A percentile compares a stretch with the other conserved stretches of the same genome.
These are phyloP conservation scores for Hyaloraphidium curvatum DNA, from an alignment of 192 early-diverging fungal species.

Conservation along the genomic window DNA sequence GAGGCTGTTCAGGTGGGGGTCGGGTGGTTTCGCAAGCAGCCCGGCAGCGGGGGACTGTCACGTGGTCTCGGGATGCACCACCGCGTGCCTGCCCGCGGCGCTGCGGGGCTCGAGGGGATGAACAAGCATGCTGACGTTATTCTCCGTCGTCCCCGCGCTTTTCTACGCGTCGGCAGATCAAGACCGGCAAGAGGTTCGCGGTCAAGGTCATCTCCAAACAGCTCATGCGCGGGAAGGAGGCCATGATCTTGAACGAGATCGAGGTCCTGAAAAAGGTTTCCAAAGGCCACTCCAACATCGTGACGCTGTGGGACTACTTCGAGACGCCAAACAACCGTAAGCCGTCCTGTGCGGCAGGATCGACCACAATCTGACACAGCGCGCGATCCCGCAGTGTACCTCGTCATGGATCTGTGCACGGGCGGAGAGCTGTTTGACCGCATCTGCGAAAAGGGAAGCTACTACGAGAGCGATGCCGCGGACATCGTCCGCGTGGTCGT, in stretches of 20 bases:
- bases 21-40: no score
- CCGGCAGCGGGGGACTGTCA: no score
- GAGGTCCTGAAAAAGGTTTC: slow-evolving; percentile 44
- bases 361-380: no score
- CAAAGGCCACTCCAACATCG: slow-evolving; percentile 46
- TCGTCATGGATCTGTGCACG: slow-evolving; percentile 8
- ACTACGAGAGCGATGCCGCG: slow-evolving; percentile 30
- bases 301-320: slow-evolving; percentile 59
- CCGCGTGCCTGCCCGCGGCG: not conserved
- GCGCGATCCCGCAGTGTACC: not conserved
- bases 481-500: slow-evolving; percentile 5
- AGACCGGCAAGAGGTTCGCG: slow-evolving; percentile 48
- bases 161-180: slow-evolving; percentile 19
- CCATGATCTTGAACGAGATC: slow-evolving; percentile 56
- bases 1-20: slow-evolving; percentile 4
- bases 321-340: slow-evolving; percentile 42
- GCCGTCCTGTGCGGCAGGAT: not conserved
- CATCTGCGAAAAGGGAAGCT: slow-evolving; percentile 25
- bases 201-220: slow-evolving; percentile 66
- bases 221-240: slow-evolving; percentile 44
- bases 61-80: not conserved
- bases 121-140: no score
- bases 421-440: slow-evolving; percentile 38
- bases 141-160: not conserved
- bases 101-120: not conserved